Conservation (phyloP, 371 early-diverging fungal genomes). For the Apophysomyces elegans region DNA sequence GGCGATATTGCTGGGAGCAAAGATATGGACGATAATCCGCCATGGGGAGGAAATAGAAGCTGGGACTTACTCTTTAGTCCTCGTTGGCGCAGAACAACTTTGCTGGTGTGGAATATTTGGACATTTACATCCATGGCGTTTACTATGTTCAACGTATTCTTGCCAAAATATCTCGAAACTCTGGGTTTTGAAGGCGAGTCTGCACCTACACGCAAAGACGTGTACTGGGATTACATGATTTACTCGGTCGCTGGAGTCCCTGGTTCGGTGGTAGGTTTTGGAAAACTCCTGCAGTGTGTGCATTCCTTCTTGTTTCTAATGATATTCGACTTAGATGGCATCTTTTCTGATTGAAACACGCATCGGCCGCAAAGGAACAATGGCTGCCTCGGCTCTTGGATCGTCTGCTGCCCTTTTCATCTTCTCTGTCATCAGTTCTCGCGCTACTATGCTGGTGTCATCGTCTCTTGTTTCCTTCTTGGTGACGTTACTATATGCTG, state of each 20-base stretch:
- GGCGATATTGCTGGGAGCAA: slow-evolving; percentile 3
- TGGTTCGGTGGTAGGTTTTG: slow-evolving; percentile 69
- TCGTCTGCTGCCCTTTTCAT: slow-evolving; percentile 68
- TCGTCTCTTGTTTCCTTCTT: slow-evolving; percentile 73
- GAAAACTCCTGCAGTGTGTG: neutral
- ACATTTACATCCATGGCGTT: slow-evolving; percentile 76
- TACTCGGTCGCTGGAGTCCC: slow-evolving; percentile 82
- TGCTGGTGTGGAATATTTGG: slow-evolving; percentile 84
- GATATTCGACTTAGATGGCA: slow-evolving; percentile 50
- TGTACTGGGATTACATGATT: slow-evolving; percentile 78
- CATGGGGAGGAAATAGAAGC: neutral
- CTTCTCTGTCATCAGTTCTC: slow-evolving; percentile 61
- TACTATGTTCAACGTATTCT: slow-evolving; percentile 87
- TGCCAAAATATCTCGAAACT: slow-evolving; percentile 75
- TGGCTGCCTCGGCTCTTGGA: slow-evolving; percentile 78
- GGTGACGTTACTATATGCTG: slow-evolving; percentile 82
- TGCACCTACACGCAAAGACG: slow-evolving; percentile 53
- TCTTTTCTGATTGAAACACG: slow-evolving; percentile 75
- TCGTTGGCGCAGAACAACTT: slow-evolving; percentile 62
- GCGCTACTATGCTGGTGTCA: slow-evolving; percentile 62
- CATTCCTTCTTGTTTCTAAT: neutral
- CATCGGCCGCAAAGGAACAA: slow-evolving; percentile 82
- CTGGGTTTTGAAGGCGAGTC: slow-evolving; percentile 48
- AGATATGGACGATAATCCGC: neutral
- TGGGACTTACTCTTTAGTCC: slow-evolving; percentile 46